phyloP scores from a whole-genome alignment of 345 rosid genomes.

The Camelina sativa region DNA sequence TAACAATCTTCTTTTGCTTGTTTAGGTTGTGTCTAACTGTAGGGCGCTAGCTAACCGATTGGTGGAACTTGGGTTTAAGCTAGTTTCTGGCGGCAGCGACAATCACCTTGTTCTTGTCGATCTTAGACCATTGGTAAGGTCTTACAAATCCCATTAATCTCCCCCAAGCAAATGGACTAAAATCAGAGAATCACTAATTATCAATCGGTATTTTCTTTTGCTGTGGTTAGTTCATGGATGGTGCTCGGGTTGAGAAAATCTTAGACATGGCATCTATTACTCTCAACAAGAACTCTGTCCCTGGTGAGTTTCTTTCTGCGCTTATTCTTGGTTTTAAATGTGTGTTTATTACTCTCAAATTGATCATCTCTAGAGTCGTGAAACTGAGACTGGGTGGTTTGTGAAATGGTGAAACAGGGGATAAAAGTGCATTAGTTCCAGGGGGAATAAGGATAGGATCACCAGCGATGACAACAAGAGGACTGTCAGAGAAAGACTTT shows the following conservation, averaged over 20 bases:
- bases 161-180: neutral
- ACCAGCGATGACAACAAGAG: constrained; percentile 96
- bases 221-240: constrained; percentile 73
- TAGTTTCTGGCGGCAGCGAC: constrained; percentile 94
- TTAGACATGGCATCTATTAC: constrained; percentile 94
- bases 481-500: constrained; percentile 78
- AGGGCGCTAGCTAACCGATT: constrained; percentile 73
- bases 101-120: constrained; percentile 94
- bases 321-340: too few species aligned
- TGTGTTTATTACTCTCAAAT: too few species aligned
- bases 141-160: neutral
- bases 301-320: constrained; percentile 54
- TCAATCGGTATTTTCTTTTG: neutral
- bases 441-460: constrained; percentile 96
- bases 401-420: constrained; percentile 55
- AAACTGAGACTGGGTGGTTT: neutral
- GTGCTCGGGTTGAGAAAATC: constrained; percentile 91
- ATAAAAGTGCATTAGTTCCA: constrained; percentile 86
- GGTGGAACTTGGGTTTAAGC: constrained; percentile 72
- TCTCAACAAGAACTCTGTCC: constrained; percentile 93
- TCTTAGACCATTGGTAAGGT: constrained; percentile 77
- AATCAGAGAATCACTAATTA: neutral
- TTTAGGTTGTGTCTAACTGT: constrained; percentile 81
- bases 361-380: too few species aligned
- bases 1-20: constrained; percentile 1